Evolutionary conservation across 2,329 filamentous ascomycete species (phyloP).

Genomic region (Uncinocarpus reesii): DNA sequence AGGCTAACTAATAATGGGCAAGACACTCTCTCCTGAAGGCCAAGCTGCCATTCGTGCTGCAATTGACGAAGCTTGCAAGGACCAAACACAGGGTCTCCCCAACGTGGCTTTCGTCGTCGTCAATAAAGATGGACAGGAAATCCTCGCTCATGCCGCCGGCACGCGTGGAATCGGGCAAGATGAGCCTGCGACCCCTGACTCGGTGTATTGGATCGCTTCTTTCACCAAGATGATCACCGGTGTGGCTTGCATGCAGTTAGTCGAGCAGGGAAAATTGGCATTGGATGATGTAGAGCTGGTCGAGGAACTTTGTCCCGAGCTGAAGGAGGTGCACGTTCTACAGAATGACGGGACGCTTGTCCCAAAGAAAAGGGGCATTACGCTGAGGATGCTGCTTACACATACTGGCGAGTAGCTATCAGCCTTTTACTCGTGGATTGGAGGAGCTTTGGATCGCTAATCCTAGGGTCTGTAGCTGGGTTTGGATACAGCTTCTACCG

Average conservation of each 20-base stretch:
- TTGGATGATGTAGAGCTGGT: conserved; percentile 35
- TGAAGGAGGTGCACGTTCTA: conserved; percentile 36
- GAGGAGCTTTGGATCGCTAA: not conserved
- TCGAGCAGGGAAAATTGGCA: conserved; percentile 34
- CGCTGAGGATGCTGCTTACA: conserved; percentile 48
- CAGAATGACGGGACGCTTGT: conserved; percentile 26
- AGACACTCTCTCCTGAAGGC: conserved; percentile 10
- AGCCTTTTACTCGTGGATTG: not conserved
- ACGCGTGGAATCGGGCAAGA: conserved; percentile 35
- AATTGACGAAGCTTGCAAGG: conserved; percentile 20
- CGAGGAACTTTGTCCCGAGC: conserved; percentile 35
- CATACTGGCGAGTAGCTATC: conserved; percentile 32
- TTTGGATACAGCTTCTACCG: conserved; percentile 51
- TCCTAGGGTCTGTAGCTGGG: conserved; percentile 34
- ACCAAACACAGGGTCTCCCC: conserved; percentile 35
- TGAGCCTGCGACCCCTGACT: conserved; percentile 50
- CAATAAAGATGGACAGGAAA: conserved; percentile 39
- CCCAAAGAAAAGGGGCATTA: conserved; percentile 43
- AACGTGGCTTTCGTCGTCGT: conserved; percentile 41
- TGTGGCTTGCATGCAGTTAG: conserved; percentile 41
- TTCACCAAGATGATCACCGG: conserved; percentile 41
- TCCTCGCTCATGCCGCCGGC: conserved; percentile 43
- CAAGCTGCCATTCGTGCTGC: conserved; percentile 9
- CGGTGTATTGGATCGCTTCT: conserved; percentile 49
- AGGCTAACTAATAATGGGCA: conserved; percentile 7